Evolutionary conservation across 2,329 filamentous ascomycete species (phyloP).

Genomic region (Colletotrichum sp.): DNA sequence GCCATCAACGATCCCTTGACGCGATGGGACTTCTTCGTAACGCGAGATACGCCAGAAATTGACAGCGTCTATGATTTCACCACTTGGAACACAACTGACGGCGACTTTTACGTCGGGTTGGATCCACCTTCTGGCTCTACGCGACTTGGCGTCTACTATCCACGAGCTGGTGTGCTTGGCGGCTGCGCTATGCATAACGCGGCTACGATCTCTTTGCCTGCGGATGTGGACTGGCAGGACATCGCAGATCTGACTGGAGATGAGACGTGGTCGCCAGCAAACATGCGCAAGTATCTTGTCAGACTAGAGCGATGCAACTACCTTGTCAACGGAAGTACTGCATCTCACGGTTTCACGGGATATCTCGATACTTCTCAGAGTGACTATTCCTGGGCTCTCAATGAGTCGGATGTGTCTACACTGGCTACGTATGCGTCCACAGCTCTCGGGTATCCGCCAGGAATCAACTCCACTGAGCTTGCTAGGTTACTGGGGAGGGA

Average conservation of each 20-base stretch:
- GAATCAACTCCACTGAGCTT: not conserved
- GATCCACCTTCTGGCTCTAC: slow-evolving; percentile 42
- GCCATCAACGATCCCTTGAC: not conserved
- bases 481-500: not conserved
- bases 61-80: slow-evolving; percentile 56
- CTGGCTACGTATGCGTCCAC: not conserved
- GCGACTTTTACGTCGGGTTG: slow-evolving; percentile 29
- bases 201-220: slow-evolving; percentile 61
- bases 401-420: not conserved
- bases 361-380: not conserved
- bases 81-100: slow-evolving; percentile 38
- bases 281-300: slow-evolving; percentile 53
- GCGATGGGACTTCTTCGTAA: slow-evolving; percentile 65
- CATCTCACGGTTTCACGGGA: not conserved
- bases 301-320: not conserved
- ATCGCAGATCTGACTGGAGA: slow-evolving; percentile 65
- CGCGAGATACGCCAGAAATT: slow-evolving; percentile 52
- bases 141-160: slow-evolving; percentile 49
- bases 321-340: not conserved
- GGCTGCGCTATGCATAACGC: slow-evolving; percentile 65
- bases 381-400: not conserved
- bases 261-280: slow-evolving; percentile 57
- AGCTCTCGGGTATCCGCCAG: not conserved
- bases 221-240: slow-evolving; percentile 62
- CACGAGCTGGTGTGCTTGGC: slow-evolving; percentile 48